Evolutionary conservation across 768 basidiomycete species (phyloP).

Genomic region (Pleurotus pulmonarius): DNA sequence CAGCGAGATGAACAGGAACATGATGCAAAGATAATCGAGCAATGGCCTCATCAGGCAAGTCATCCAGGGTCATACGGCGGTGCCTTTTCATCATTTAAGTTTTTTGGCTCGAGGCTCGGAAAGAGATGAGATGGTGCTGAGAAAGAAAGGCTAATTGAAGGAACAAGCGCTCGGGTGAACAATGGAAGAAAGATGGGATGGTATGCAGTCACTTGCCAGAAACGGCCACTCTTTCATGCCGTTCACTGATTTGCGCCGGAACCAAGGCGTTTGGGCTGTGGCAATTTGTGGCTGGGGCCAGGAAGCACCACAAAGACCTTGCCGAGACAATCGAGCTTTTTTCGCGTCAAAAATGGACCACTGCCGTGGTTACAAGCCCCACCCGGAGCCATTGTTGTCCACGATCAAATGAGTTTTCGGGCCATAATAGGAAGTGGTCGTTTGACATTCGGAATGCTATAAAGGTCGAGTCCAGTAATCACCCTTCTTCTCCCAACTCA

Average conservation of each 20-base stretch:
- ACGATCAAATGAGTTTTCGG: neutral
- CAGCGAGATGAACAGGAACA: too few species aligned
- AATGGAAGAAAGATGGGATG: neutral
- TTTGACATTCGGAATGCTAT: constrained; percentile 4
- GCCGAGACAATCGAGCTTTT: constrained; percentile 3
- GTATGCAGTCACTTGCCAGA: neutral
- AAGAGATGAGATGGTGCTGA: too few species aligned
- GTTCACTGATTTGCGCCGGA: neutral
- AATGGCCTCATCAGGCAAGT: too few species aligned
- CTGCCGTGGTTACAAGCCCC: neutral
- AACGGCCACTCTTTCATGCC: neutral
- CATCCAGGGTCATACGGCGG: too few species aligned
- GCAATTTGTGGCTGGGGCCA: neutral
- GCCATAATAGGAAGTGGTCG: constrained; percentile 4
- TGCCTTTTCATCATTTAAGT: too few species aligned
- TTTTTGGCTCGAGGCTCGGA: too few species aligned
- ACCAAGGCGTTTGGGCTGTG: neutral
- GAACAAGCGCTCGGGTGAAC: neutral
- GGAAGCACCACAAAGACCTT: neutral
- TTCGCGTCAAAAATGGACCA: neutral
- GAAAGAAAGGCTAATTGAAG: neutral
- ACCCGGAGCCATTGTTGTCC: constrained; percentile 3
- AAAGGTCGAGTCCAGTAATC: neutral
- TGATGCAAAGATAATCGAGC: too few species aligned
- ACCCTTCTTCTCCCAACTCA: neutral